Percentiles rank a stretch among this genome's conserved stretches.
Conservation (phyloP, 2,329 filamentous ascomycete species). For the Botrytis tulipae region DNA sequence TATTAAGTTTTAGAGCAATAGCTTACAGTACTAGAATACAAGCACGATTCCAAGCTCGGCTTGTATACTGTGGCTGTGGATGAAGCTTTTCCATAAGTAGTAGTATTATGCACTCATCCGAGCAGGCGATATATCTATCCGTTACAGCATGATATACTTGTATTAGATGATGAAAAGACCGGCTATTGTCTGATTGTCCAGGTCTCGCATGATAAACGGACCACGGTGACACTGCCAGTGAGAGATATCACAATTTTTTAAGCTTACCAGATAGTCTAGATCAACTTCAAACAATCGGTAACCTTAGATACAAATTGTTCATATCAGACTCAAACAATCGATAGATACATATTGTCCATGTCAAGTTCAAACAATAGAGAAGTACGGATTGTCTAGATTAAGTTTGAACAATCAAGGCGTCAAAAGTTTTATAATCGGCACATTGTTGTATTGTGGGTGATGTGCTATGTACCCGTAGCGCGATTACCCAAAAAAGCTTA, state of each 20-base stretch:
- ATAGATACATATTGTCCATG: not conserved
- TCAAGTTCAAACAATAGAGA: not conserved
- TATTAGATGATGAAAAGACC: not conserved
- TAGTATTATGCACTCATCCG: not conserved
- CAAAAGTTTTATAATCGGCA: not conserved
- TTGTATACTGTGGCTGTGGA: not conserved
- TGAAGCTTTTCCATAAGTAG: not conserved
- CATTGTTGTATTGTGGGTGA: not conserved
- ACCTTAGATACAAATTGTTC: too few relatives aligned
- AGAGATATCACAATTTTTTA: not conserved
- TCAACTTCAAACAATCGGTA: not conserved
- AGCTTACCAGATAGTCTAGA: not conserved
- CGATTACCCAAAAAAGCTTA: conserved; percentile 6
- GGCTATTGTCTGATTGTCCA: not conserved
- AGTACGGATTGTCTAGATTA: too few relatives aligned
- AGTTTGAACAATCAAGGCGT: not conserved
- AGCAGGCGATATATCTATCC: not conserved
- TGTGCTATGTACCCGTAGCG: not conserved
- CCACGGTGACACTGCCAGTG: not conserved
- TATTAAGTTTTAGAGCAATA: not conserved
- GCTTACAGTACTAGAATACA: not conserved
- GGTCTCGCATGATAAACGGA: not conserved
- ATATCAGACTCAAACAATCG: not conserved
- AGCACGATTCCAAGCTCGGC: not conserved
- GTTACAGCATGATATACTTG: not conserved